Evolutionary conservation across 805 yeast species (phyloP).

Genomic region (Metschnikowia reukaufii): DNA sequence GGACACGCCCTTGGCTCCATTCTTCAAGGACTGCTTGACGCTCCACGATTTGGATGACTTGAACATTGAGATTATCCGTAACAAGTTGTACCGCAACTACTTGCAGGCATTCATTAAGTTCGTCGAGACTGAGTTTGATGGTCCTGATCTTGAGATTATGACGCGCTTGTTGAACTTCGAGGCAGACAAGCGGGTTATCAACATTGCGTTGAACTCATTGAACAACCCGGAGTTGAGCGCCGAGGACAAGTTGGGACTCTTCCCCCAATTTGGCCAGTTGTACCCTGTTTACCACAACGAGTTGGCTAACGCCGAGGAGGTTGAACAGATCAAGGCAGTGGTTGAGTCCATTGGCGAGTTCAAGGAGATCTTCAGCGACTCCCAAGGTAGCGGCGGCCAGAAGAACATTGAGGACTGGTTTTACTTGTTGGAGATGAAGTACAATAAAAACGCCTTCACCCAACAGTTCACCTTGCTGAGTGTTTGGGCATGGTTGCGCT

Average conservation of each 20-base stretch:
- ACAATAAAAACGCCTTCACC: constrained; percentile 89
- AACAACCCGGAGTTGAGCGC: constrained; percentile 71
- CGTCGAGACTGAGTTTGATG: constrained; percentile 56
- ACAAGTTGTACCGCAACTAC: constrained; percentile 88
- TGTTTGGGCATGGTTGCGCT: constrained; percentile 94
- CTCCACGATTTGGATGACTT: constrained; percentile 91
- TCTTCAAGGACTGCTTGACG: constrained; percentile 83
- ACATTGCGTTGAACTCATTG: constrained; percentile 86
- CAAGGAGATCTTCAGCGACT: constrained; percentile 51
- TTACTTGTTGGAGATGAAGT: constrained; percentile 86
- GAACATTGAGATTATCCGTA: constrained; percentile 92
- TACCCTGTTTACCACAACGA: constrained; percentile 67
- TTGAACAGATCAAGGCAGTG: constrained; percentile 72
- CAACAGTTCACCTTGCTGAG: constrained; percentile 92
- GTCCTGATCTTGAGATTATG: constrained; percentile 85
- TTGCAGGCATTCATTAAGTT: constrained; percentile 81
- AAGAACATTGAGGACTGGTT: constrained; percentile 91
- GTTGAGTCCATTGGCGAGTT: constrained; percentile 68
- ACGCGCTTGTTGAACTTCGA: constrained; percentile 75
- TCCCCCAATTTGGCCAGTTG: constrained; percentile 82
- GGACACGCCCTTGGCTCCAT: constrained; percentile 97
- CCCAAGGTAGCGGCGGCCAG: constrained; percentile 32
- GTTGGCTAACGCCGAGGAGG: constrained; percentile 76
- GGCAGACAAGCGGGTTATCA: constrained; percentile 92
- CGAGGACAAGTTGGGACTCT: constrained; percentile 66